These are phyloP conservation scores for Zymoseptoria passerinii DNA, from an alignment of 2,329 filamentous ascomycete species.

Conservation along the genomic window DNA sequence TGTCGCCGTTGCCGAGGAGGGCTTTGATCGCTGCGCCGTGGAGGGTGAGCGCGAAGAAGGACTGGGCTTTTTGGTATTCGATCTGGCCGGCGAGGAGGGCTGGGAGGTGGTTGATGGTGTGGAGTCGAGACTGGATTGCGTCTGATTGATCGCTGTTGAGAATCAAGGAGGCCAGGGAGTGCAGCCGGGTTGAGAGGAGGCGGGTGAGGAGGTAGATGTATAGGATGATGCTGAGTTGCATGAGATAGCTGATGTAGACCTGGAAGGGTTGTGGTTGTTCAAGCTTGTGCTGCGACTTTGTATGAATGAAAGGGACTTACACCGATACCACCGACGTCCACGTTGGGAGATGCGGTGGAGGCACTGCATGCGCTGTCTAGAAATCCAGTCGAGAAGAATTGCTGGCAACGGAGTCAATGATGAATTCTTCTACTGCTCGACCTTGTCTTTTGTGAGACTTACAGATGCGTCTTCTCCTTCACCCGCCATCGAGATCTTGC, in stretches of 20 bases:
- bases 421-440: neutral
- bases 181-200: conserved; percentile 5
- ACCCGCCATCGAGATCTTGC: neutral
- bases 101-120: conserved; percentile 5
- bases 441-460: neutral
- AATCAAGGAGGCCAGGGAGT: neutral
- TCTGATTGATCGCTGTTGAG: neutral
- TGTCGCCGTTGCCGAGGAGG: conserved; percentile 2
- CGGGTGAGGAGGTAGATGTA: conserved; percentile 7
- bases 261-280: neutral
- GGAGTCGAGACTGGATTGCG: neutral
- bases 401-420: neutral
- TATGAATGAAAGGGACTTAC: neutral
- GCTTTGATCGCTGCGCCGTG: conserved; percentile 8
- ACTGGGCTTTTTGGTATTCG: conserved; percentile 11
- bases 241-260: conserved; percentile 9
- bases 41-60: conserved; percentile 10
- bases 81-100: conserved; percentile 8
- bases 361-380: conserved; percentile 3
- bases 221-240: conserved; percentile 9
- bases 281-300: neutral
- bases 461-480: neutral
- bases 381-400: neutral
- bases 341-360: conserved; percentile 4
- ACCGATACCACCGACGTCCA: conserved; percentile 7